Evolutionary conservation across 106 monocot species (phyloP), one percentile per base, ranked within the genome.

Genomic region (Phalaenopsis equestris): DNA sequence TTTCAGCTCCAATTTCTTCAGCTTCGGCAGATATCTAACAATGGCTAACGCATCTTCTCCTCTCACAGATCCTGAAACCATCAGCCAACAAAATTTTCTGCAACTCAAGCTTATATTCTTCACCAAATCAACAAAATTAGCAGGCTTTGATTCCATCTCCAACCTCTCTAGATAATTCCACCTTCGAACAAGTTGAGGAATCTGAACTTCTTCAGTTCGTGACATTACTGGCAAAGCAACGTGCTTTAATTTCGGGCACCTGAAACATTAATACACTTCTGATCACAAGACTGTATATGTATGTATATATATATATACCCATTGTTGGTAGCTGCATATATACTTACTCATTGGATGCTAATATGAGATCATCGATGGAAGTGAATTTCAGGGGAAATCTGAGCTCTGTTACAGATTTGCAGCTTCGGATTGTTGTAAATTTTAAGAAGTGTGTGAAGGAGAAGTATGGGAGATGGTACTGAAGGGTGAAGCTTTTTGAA

Each of bases 401-500:
- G 41, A 83, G 30, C 55, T 78, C 72, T 2, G 41, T 46, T n/a
- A 68, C 83, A 1, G 55, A 78, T 49, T 49, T 67, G 5, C 57
- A 9, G 48, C 83, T 56, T 37, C 70, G 30, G 9, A n/a, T 21
- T 3, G 42, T 16, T 0, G 75, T 43, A 8, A 83, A 14, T 19
- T 58, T 83, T 68, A 83, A 21, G 21, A 83, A 67, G 46, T 30
- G 18, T 2, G 83, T 52, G 83, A 83, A 83, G 70, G 83, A 52
- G 68, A 82, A 82, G 16, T 6, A 58, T 0, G 11, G 72, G 30
- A 79, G 77, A 23, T 41, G 58, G 58, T 61, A 79, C 2, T 36
- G 23, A 2, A 39, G 5, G 3, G 78, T 41, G 72, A 83, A 68
- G 36, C 16, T 39, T 21, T 55, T 49, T 17, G 52, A 21, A 55